Percentiles rank a stretch among this genome's conserved stretches.
Evolutionary conservation across 352 stramenopile species (phyloP).

Genomic region (Pythium pyrilobum): DNA sequence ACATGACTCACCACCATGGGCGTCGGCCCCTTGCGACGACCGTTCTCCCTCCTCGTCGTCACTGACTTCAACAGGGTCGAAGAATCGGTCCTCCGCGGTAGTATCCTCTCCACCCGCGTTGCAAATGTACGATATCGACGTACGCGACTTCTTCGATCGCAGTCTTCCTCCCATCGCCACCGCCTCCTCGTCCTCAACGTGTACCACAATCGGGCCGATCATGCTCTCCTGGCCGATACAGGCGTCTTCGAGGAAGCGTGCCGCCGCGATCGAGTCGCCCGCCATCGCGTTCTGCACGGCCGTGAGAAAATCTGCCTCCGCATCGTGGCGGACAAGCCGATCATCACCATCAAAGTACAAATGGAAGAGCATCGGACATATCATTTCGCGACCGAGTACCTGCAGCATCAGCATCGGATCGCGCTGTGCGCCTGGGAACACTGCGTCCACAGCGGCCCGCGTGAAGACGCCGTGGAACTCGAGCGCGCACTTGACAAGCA

Average conservation of each 20-base stretch:
- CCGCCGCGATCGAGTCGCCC: slow-evolving; percentile 3
- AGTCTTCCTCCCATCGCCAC: not conserved
- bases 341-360: slow-evolving; percentile 25
- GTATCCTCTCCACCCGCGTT: no score
- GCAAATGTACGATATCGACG: no score
- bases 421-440: slow-evolving; percentile 9
- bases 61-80: no score
- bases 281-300: slow-evolving; percentile 23
- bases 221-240: slow-evolving; percentile 10
- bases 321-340: slow-evolving; percentile 27
- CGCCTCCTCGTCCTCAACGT: not conserved
- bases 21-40: no score
- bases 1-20: no score
- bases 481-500: slow-evolving; percentile 3
- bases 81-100: no score
- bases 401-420: slow-evolving; percentile 1
- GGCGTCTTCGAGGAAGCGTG: slow-evolving; percentile 2
- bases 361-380: slow-evolving; percentile 24
- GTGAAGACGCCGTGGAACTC: slow-evolving; percentile 8
- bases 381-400: slow-evolving; percentile 2
- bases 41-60: no score
- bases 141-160: no score
- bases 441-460: not conserved
- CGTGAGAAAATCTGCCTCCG: slow-evolving; percentile 30
- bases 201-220: not conserved